A percentile compares a stretch with the other conserved stretches of the same genome.
These are phyloP conservation scores for Triticum timopheevii DNA, from an alignment of 176 grass and related monocot species.

Conservation along the genomic window DNA sequence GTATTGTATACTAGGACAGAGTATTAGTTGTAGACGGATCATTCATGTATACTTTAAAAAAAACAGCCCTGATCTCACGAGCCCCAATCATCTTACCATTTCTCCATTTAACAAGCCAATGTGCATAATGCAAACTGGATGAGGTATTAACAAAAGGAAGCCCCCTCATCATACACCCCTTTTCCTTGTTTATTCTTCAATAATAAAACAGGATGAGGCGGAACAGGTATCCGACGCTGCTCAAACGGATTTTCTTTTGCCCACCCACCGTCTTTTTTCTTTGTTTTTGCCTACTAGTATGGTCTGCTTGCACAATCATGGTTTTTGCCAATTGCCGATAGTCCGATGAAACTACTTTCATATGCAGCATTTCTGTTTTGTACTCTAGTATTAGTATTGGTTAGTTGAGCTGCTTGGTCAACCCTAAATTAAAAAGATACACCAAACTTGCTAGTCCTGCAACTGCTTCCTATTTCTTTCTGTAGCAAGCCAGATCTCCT, in stretches of 20 bases:
- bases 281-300: slow-evolving; percentile 7
- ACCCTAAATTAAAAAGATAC: slow-evolving; percentile 40
- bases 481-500: slow-evolving; percentile 15
- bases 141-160: slow-evolving; percentile 28
- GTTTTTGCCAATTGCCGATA: slow-evolving; percentile 24
- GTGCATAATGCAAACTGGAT: slow-evolving; percentile 15
- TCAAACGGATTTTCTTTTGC: slow-evolving; percentile 41
- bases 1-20: background rate
- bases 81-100: slow-evolving; percentile 15
- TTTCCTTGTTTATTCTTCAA: slow-evolving; percentile 22
- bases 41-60: background rate
- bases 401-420: slow-evolving; percentile 46
- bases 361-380: slow-evolving; percentile 16
- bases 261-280: slow-evolving; percentile 31
- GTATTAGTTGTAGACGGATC: slow-evolving; percentile 32
- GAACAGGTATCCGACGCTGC: slow-evolving; percentile 20
- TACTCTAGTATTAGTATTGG: slow-evolving; percentile 5
- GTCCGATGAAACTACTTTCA: slow-evolving; percentile 6
- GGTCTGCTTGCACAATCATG: slow-evolving; percentile 38
- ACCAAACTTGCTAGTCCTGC: slow-evolving; percentile 40
- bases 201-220: slow-evolving; percentile 14
- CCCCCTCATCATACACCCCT: slow-evolving; percentile 20
- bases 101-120: slow-evolving; percentile 13
- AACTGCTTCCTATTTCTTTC: slow-evolving; percentile 27
- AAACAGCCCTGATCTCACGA: slow-evolving; percentile 27